Evolutionary conservation across 1,284 basidiomycete species (phyloP), one percentile per base, ranked within the genome.

Genomic region (Xanthoconium separans): DNA sequence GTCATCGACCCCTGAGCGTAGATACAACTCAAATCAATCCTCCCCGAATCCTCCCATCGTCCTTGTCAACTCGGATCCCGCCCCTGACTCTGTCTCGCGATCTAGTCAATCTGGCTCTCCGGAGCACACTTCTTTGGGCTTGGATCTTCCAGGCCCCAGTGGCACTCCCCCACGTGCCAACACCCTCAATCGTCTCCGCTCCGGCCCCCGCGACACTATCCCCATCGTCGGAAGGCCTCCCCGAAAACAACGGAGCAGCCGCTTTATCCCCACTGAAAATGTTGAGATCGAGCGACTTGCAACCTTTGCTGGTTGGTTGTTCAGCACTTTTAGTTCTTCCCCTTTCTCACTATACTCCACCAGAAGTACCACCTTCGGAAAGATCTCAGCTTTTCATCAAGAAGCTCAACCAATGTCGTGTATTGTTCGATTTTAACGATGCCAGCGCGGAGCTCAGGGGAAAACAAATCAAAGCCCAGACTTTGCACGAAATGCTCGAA

Each of bases 341-440:
- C 41, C 11, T 44, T 45, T 53, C 47, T 54, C 53, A 60, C 56
- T 55, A 49, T 56, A 24, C 57, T 29, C 51, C 51, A 44, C 44
- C 72, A 95, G 97, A 99, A 77, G 96, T 93, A 3, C 83, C 93
- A 47, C 87, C 89, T 1, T 85, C 81, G 60, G 96, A 98, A 69
- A 87, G 95, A 42, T 85, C 93, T 44, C 89, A 91, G 58, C 80
- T 99, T 34, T 99, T 99, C 70, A 80, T 99, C 64, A 92, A 85
- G 73, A 99, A 99, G 75, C 81, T 99, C 50, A 86, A 91, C 71
- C 97, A 99, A 72, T 98, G 95, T 75, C 89, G 91, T 52, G 94
- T 98, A 57, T 79, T 99, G 22, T 99, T 99, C 70, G 97, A 99
- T 75, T 99, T 99, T 75, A 99, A 98, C 71, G 97, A 99, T 70